phyloP scores from a whole-genome alignment of 768 basidiomycete genomes.

The Rubroboletus pulcherrimus region DNA sequence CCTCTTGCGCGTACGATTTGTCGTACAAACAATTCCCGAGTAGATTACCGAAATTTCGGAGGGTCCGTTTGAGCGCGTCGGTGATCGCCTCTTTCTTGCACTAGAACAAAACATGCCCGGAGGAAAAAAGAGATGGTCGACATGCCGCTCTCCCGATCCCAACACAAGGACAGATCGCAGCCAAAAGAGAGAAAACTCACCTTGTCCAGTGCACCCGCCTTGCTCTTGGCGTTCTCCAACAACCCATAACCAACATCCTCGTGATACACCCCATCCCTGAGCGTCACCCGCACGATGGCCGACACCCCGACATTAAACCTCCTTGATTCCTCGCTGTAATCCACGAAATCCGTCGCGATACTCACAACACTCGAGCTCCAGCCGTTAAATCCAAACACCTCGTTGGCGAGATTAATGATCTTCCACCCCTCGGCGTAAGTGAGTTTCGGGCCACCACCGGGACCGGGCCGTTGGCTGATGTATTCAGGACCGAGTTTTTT shows the following conservation, averaged over 20 bases:
- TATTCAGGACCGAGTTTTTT: conserved; percentile 93
- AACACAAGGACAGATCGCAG: background rate
- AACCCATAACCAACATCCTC: conserved; percentile 94
- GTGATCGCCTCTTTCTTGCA: conserved; percentile 99
- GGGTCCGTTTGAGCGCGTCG: conserved; percentile 86
- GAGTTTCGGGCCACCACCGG: conserved; percentile 80
- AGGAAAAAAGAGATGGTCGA: background rate
- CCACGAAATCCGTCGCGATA: conserved; percentile 75
- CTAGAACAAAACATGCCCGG: conserved; percentile 37
- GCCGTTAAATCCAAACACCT: conserved; percentile 97
- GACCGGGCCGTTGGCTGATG: conserved; percentile 84
- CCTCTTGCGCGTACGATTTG: conserved; percentile 79
- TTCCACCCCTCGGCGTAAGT: conserved; percentile 98
- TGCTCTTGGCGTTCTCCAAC: conserved; percentile 80
- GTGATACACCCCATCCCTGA: conserved; percentile 84
- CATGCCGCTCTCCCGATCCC: background rate
- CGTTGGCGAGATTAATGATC: conserved; percentile 95
- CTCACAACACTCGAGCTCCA: conserved; percentile 82
- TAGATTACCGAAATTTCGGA: conserved; percentile 91
- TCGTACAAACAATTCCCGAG: conserved; percentile 98
- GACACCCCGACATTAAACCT: conserved; percentile 74
- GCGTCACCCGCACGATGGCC: conserved; percentile 81
- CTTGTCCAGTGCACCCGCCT: conserved; percentile 88
- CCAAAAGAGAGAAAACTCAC: conserved; percentile 42
- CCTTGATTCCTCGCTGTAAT: conserved; percentile 63